Conservation (phyloP, 208 protist genomes). For the Porcisia hertigi region DNA sequence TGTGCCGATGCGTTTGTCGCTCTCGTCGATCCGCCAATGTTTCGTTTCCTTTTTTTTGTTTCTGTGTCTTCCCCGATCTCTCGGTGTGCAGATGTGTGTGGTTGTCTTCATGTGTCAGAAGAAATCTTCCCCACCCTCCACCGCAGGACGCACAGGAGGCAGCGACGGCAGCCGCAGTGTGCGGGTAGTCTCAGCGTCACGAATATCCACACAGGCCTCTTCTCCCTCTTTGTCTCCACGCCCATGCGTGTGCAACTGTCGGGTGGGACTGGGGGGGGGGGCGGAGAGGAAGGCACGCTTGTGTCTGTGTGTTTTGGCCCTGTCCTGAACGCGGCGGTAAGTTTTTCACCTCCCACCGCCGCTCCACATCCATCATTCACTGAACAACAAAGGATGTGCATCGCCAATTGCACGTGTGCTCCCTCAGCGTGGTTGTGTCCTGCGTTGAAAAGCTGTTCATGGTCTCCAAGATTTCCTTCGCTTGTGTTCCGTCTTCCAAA, state of each 20-base stretch:
- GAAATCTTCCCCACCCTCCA: no score
- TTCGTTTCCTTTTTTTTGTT: no score
- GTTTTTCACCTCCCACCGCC: background rate
- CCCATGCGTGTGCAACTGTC: background rate
- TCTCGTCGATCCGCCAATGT: no score
- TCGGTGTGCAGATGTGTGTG: no score
- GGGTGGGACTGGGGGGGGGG: background rate
- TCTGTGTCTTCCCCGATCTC: no score
- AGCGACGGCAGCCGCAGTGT: background rate
- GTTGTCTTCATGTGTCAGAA: no score
- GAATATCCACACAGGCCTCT: background rate
- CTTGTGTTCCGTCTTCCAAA: slow-evolving; percentile 1
- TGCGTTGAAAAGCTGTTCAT: background rate
- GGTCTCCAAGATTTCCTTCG: background rate
- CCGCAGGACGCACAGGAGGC: background rate
- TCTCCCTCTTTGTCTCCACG: background rate
- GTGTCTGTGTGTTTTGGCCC: background rate
- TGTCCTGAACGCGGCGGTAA: background rate
- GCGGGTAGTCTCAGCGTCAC: background rate
- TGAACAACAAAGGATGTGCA: background rate
- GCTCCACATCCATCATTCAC: background rate
- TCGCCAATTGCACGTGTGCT: background rate
- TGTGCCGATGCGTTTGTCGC: no score
- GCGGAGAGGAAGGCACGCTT: background rate
- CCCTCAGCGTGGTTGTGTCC: background rate